phyloP scores from a whole-genome alignment of 208 protist species.

The Leishmania braziliensis region DNA sequence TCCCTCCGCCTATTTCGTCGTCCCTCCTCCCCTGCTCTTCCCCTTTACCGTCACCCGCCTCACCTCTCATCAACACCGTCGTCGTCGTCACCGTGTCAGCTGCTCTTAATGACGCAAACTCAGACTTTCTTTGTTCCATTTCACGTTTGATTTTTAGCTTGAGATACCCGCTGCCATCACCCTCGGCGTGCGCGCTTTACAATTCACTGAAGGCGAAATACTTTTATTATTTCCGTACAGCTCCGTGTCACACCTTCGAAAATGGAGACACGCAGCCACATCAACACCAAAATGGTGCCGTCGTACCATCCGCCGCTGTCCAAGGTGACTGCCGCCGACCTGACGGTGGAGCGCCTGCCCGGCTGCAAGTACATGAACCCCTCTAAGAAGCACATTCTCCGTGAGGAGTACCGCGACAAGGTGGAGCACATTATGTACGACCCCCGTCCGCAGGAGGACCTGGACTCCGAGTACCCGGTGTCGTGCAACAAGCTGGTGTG shows the following conservation, averaged over 20 bases:
- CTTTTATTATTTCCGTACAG: neutral
- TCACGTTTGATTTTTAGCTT: neutral
- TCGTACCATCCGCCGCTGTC: constrained; percentile 52
- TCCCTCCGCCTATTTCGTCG: neutral
- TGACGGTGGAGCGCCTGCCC: constrained; percentile 78
- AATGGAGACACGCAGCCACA: constrained; percentile 11
- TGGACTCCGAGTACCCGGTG: constrained; percentile 61
- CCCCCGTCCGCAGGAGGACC: constrained; percentile 66
- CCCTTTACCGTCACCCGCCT: neutral
- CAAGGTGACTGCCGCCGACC: constrained; percentile 68
- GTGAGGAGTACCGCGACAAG: constrained; percentile 73
- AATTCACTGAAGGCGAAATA: neutral
- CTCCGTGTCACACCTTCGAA: neutral
- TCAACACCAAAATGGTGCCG: constrained; percentile 39
- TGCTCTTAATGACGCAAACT: neutral
- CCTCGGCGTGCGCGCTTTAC: neutral
- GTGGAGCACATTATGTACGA: constrained; percentile 91
- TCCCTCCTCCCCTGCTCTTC: neutral
- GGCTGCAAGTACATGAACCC: constrained; percentile 78
- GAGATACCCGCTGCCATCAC: neutral
- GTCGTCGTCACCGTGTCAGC: neutral
- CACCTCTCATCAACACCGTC: neutral
- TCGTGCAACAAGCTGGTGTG: constrained; percentile 70
- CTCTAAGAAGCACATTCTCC: constrained; percentile 78
- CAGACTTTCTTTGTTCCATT: neutral